Percentiles rank a stretch among this genome's conserved stretches.
Conservation (phyloP, 768 basidiomycete genomes). For the Crassisporium funariophilum region DNA sequence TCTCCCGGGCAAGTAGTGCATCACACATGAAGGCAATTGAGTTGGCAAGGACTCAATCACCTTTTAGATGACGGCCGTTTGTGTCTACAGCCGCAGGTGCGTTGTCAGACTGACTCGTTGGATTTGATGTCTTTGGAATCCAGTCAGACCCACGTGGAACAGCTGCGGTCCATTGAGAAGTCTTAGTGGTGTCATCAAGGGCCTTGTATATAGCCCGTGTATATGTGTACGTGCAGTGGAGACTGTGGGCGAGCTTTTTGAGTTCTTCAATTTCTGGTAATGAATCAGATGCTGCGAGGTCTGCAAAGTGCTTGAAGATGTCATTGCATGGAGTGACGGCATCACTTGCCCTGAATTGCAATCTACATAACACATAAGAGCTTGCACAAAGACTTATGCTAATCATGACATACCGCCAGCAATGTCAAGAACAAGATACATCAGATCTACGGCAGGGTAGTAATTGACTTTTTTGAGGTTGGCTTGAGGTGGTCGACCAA, state of each 20-base stretch:
- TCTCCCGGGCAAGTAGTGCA: constrained; percentile 23
- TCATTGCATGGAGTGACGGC: too few species aligned
- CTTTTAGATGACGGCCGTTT: constrained; percentile 2
- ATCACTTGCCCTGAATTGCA: too few species aligned
- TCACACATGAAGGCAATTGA: constrained; percentile 25
- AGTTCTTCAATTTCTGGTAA: neutral
- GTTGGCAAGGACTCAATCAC: constrained; percentile 25
- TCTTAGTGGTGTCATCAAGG: neutral
- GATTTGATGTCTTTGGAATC: too few species aligned
- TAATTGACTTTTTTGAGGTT: constrained; percentile 35
- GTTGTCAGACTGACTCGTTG: too few species aligned
- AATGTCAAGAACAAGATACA: constrained; percentile 24
- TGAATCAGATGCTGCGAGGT: neutral
- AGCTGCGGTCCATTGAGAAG: constrained; percentile 2
- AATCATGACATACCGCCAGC: neutral
- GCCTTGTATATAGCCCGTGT: constrained; percentile 4
- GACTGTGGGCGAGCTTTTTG: neutral
- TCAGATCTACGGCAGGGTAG: constrained; percentile 23
- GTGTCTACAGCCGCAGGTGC: too few species aligned
- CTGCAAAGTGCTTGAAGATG: neutral
- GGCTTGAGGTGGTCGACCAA: constrained; percentile 21
- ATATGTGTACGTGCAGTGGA: constrained; percentile 1
- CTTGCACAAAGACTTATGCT: neutral
- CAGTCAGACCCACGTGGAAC: too few species aligned
- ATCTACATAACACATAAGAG: too few species aligned